Conservation (phyloP, 768 basidiomycete species). For the Paxillus involutus region DNA sequence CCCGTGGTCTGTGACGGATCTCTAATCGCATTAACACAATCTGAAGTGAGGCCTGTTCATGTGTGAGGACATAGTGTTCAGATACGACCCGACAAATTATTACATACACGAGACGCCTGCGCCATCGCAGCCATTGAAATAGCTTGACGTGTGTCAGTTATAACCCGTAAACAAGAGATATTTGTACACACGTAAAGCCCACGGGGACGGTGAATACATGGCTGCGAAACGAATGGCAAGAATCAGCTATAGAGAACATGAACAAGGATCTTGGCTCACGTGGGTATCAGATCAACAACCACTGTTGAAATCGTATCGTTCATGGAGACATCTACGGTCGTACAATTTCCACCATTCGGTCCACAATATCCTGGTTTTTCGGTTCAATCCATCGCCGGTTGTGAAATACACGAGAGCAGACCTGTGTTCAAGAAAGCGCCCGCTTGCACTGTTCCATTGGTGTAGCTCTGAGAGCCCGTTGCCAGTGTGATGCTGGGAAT, state of each 20-base stretch:
- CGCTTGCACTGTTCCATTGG: slow-evolving; percentile 1
- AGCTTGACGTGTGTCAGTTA: neutral
- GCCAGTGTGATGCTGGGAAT: slow-evolving; percentile 1
- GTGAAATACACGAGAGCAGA: neutral
- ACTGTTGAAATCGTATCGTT: neutral
- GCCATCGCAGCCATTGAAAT: slow-evolving; percentile 3
- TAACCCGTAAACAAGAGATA: neutral
- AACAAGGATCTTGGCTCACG: neutral
- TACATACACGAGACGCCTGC: slow-evolving; percentile 1
- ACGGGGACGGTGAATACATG: slow-evolving; percentile 3
- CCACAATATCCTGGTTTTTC: slow-evolving; percentile 1
- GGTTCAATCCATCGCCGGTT: neutral
- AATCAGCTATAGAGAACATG: neutral
- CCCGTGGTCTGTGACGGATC: neutral
- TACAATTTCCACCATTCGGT: slow-evolving; percentile 5
- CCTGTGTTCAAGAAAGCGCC: slow-evolving; percentile 6
- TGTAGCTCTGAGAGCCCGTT: slow-evolving; percentile 2
- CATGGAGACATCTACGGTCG: slow-evolving; percentile 1
- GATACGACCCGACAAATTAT: neutral
- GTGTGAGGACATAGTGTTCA: neutral
- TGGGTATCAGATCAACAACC: slow-evolving; percentile 3
- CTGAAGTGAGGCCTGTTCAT: neutral
- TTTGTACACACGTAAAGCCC: slow-evolving; percentile 1
- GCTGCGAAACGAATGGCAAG: neutral
- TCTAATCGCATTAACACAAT: slow-evolving; percentile 3